Base-by-base conservation (phyloP, 305 asterid genomes). In the Fraxinus floribunda region DNA sequence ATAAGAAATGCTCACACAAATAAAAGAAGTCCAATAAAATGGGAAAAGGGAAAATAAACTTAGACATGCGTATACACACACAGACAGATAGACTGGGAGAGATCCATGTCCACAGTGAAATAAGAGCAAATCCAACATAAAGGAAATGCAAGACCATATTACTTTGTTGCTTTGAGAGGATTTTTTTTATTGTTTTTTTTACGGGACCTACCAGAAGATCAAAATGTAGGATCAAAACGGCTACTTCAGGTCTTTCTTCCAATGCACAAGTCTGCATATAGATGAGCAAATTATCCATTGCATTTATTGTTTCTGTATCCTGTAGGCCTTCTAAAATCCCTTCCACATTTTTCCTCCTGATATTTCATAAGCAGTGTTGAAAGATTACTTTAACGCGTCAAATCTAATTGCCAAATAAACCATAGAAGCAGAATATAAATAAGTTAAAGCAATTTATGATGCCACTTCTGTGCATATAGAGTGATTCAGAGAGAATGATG, bases 191-290 rank as follows among this genome's bases (percentile, higher is more conserved):
- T 64, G 5, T 66, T 24, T 22, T 3, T 22, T 8, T 34, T 66
- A 60, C 18, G 46, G 78, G 30, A 81, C 91, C 24, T 86, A 94
- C 98, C 91, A 92, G 90, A 87, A 93, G 92, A 88, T 88, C 89
- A 52, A 94, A 86, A 88, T 94, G 92, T 78, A 94, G 90, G 79
- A 94, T 85, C 72, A 93, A 85, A 84, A 86, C 85, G 7, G 95
- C 91, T 78, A 91, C 92, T 38, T 84, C 77, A 70, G 96, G 90
- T 79, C 84, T 89, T 80, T 90, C 86, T 72, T 93, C 94, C 80
- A 74, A 66, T 36, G 86, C 80, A 85, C 97, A 92, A 32, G 82
- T 80, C 72, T 85, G 91, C 38, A 93, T 92, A 90, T 86, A 82
- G n/a, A 15, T 77, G 57, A 79, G 86, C 86, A 94, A 82, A 88